Conservation (phyloP, 768 basidiomycete genomes). For the Mycena sanguinolenta region DNA sequence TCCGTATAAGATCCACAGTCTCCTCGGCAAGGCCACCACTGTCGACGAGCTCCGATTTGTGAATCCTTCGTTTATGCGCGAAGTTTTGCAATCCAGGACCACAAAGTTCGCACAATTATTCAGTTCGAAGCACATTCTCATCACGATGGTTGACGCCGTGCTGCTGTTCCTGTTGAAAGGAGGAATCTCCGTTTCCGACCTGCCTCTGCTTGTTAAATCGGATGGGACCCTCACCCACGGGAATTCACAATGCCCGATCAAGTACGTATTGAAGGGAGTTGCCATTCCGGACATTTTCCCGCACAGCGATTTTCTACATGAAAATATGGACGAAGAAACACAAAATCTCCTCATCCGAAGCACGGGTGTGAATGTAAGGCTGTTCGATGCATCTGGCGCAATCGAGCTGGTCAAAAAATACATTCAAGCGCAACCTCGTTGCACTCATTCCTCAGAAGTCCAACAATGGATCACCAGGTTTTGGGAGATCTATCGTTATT, state of each 20-base stretch:
- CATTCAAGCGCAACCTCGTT: constrained; percentile 4
- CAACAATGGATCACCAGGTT: constrained; percentile 32
- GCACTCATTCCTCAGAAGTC: constrained; percentile 18
- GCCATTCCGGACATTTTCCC: constrained; percentile 29
- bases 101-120: constrained; percentile 1
- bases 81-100: constrained; percentile 4
- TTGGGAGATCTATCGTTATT: constrained; percentile 26
- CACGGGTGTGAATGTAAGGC: constrained; percentile 22
- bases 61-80: constrained; percentile 17
- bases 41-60: constrained; percentile 22
- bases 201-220: constrained; percentile 30
- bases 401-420: constrained; percentile 19
- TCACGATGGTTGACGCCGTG: constrained; percentile 3
- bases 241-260: constrained; percentile 1
- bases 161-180: constrained; percentile 30
- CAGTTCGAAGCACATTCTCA: background rate
- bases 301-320: constrained; percentile 24
- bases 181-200: constrained; percentile 1
- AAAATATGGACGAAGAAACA: background rate
- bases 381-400: constrained; percentile 28
- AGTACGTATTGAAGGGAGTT: constrained; percentile 20
- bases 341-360: constrained; percentile 20
- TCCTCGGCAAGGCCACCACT: background rate
- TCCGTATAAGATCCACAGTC: background rate
- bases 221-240: constrained; percentile 20